phyloP scores from a whole-genome alignment of 2,329 filamentous ascomycete genomes.

The Colletotrichum sp. region DNA sequence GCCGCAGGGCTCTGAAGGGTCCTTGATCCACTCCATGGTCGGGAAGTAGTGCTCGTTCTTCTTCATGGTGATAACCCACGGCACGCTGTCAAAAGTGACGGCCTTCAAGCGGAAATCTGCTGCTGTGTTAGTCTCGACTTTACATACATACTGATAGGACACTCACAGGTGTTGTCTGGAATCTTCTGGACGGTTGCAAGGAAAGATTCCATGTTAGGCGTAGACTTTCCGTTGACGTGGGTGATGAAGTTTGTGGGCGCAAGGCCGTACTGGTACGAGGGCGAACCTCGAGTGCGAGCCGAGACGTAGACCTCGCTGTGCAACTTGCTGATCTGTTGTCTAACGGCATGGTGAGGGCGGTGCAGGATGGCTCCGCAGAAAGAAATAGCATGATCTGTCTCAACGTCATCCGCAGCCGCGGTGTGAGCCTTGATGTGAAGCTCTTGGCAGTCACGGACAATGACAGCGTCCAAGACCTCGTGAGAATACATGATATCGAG shows the following conservation, averaged over 20 bases:
- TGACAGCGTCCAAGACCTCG: slow-evolving; percentile 79
- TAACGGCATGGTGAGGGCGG: slow-evolving; percentile 91
- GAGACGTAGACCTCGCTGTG: slow-evolving; percentile 97
- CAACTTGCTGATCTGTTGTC: slow-evolving; percentile 95
- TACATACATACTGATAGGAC: neutral
- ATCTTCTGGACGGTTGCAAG: slow-evolving; percentile 83
- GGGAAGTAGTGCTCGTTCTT: slow-evolving; percentile 98
- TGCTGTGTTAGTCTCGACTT: slow-evolving; percentile 17
- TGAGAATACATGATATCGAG: slow-evolving; percentile 97
- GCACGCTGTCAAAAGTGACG: slow-evolving; percentile 98
- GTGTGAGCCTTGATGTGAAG: slow-evolving; percentile 80
- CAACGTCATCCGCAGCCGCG: slow-evolving; percentile 85
- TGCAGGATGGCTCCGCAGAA: slow-evolving; percentile 97
- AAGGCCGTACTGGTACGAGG: slow-evolving; percentile 87
- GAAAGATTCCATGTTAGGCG: slow-evolving; percentile 82
- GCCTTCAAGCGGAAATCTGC: slow-evolving; percentile 91
- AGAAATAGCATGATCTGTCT: slow-evolving; percentile 88
- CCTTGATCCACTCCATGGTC: slow-evolving; percentile 73
- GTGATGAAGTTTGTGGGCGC: slow-evolving; percentile 98
- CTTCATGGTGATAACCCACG: slow-evolving; percentile 99
- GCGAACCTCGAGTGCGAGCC: slow-evolving; percentile 81
- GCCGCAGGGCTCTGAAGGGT: slow-evolving; percentile 60
- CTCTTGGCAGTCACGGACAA: slow-evolving; percentile 85
- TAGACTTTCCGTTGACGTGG: slow-evolving; percentile 88
- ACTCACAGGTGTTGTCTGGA: slow-evolving; percentile 88